phyloP scores from a whole-genome alignment of 1,284 basidiomycete genomes.

The Cutaneotrichosporon cutaneum region DNA sequence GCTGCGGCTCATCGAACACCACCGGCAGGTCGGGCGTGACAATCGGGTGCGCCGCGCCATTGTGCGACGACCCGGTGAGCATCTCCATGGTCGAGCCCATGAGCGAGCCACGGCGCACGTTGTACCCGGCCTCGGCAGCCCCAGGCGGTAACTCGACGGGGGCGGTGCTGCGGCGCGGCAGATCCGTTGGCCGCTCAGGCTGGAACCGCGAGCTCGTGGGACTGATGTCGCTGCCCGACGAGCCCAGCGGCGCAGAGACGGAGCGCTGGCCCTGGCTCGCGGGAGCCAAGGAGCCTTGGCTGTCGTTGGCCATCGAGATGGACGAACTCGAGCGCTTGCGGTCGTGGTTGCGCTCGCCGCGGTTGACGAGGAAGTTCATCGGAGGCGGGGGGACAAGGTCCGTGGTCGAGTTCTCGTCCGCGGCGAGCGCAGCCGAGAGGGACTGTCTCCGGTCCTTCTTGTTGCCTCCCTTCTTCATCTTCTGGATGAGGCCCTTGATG shows the following conservation, averaged over 20 bases:
- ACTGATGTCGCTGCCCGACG: constrained; percentile 26
- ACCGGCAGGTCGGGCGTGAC: constrained; percentile 9
- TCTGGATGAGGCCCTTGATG: constrained; percentile 76
- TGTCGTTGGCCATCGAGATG: constrained; percentile 34
- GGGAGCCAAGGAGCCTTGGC: constrained; percentile 5
- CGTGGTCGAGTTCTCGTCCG: constrained; percentile 53
- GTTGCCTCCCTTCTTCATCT: constrained; percentile 56
- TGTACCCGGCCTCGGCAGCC: constrained; percentile 15
- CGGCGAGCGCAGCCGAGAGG: constrained; percentile 56
- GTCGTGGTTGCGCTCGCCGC: constrained; percentile 45
- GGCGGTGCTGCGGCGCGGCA: constrained; percentile 17
- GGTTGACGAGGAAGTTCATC: constrained; percentile 74
- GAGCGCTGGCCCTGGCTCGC: constrained; percentile 27
- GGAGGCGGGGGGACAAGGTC: constrained; percentile 76
- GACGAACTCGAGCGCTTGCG: constrained; percentile 41
- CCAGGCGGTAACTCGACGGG: constrained; percentile 24
- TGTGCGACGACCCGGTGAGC: constrained; percentile 21
- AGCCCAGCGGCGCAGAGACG: constrained; percentile 43
- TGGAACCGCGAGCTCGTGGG: constrained; percentile 47
- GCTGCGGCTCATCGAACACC: constrained; percentile 22
- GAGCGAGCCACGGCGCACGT: constrained; percentile 17
- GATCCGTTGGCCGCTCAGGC: constrained; percentile 6
- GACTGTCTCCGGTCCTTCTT: constrained; percentile 61
- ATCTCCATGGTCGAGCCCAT: constrained; percentile 40
- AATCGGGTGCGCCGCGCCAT: constrained; percentile 6